These are phyloP conservation scores for Eucalyptus pumila DNA, from an alignment of 345 rosid species.

Conservation along the genomic window DNA sequence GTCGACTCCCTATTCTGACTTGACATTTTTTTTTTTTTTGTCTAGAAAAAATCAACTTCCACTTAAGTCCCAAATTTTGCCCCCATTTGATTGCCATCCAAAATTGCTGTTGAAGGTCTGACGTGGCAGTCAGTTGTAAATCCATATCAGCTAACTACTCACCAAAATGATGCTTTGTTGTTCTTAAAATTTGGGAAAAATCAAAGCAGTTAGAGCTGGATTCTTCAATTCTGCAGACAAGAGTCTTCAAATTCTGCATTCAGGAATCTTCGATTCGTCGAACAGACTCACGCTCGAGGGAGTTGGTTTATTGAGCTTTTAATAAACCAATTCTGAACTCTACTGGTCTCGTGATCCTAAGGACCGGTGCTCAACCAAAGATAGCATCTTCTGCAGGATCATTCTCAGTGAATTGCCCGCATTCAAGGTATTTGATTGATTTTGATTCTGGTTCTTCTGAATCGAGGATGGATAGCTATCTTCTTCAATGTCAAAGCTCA, in stretches of 20 bases:
- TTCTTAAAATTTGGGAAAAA: background rate
- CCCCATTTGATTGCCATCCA: background rate
- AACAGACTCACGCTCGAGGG: background rate
- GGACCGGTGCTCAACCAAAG: background rate
- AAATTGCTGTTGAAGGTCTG: too few species aligned
- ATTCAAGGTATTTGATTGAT: background rate
- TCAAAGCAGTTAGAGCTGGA: background rate
- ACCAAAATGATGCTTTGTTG: background rate
- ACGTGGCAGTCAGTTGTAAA: background rate
- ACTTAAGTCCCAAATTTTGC: background rate
- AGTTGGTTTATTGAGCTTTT: background rate
- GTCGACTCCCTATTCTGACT: fast-evolving
- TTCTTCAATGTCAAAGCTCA: background rate
- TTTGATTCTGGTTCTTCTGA: background rate
- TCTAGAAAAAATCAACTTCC: background rate
- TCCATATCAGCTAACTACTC: background rate
- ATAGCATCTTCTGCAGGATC: background rate
- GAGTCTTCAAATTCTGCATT: background rate
- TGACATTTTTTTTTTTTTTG: too few species aligned
- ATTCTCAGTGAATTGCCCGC: background rate
- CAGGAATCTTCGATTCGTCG: fast-evolving
- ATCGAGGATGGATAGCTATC: background rate
- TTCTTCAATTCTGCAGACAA: fast-evolving
- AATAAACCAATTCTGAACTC: fast-evolving
- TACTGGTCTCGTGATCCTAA: background rate